Evolutionary conservation across 2,329 filamentous ascomycete species (phyloP).

Genomic region (Scytalidium lignicola): DNA sequence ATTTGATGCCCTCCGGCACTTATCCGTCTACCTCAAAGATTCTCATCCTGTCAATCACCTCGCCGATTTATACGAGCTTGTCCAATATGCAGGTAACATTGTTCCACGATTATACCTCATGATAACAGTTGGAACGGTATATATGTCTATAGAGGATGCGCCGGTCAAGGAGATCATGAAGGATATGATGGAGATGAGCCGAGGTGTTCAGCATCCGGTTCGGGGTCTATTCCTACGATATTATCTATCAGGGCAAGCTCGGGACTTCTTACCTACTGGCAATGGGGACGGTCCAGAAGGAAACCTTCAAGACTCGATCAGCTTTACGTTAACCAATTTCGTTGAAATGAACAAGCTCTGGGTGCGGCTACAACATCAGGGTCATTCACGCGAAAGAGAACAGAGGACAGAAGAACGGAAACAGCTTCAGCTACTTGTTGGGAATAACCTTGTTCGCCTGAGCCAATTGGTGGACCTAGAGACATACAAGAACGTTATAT

Average conservation of each 20-base stretch:
- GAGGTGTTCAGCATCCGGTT: conserved; percentile 94
- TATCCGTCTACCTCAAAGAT: conserved; percentile 93
- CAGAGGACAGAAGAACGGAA: conserved; percentile 90
- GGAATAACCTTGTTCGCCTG: conserved; percentile 90
- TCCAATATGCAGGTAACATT: conserved; percentile 98
- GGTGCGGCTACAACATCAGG: conserved; percentile 96
- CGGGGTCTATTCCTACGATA: conserved; percentile 93
- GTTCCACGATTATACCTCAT: conserved; percentile 95
- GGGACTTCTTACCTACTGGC: conserved; percentile 79
- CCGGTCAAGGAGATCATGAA: conserved; percentile 99
- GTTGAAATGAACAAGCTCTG: conserved; percentile 99
- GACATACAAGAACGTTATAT: conserved; percentile 84
- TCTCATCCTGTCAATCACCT: conserved; percentile 97
- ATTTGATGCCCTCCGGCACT: conserved; percentile 93
- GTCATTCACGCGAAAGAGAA: conserved; percentile 90
- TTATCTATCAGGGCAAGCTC: conserved; percentile 90
- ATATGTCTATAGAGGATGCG: conserved; percentile 97
- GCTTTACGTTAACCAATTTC: conserved; percentile 96
- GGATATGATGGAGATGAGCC: conserved; percentile 99
- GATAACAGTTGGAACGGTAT: conserved; percentile 98
- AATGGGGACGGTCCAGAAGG: conserved; percentile 88
- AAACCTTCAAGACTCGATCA: conserved; percentile 95
- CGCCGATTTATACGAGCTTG: conserved; percentile 94
- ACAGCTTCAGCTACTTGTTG: conserved; percentile 90
- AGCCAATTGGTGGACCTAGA: conserved; percentile 95